A percentile compares a stretch with the other conserved stretches of the same genome.
phyloP scores from a whole-genome alignment of 192 early-diverging fungal genomes.

The Coemansia sp. region DNA sequence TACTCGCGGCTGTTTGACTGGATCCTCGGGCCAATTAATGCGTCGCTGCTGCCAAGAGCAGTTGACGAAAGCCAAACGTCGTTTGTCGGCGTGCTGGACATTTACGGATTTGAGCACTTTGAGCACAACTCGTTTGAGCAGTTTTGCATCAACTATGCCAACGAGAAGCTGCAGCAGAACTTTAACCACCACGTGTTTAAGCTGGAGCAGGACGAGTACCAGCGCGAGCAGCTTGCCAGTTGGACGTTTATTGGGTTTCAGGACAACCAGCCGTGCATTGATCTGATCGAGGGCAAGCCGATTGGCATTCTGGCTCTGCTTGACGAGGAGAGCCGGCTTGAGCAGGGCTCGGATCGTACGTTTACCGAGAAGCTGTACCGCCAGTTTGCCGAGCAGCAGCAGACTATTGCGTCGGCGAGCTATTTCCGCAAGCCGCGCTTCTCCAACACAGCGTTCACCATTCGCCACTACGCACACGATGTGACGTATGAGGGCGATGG shows the following conservation, averaged over 20 bases:
- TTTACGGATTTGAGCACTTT: slow-evolving; percentile 77
- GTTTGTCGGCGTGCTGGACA: slow-evolving; percentile 85
- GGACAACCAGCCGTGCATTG: slow-evolving; percentile 98
- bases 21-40: slow-evolving; percentile 80
- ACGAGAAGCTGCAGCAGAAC: slow-evolving; percentile 83
- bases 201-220: slow-evolving; percentile 74
- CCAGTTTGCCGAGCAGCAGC: slow-evolving; percentile 27
- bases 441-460: slow-evolving; percentile 84
- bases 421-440: slow-evolving; percentile 93
- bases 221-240: slow-evolving; percentile 81
- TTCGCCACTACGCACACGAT: slow-evolving; percentile 93
- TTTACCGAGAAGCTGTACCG: slow-evolving; percentile 54
- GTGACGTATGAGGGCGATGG: slow-evolving; percentile 95
- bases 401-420: slow-evolving; percentile 6
- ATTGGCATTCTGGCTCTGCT: slow-evolving; percentile 89
- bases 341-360: slow-evolving; percentile 51
- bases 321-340: slow-evolving; percentile 71
- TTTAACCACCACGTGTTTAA: slow-evolving; percentile 74
- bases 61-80: slow-evolving; percentile 60
- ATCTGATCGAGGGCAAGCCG: slow-evolving; percentile 92
- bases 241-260: slow-evolving; percentile 99
- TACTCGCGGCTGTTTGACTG: slow-evolving; percentile 82
- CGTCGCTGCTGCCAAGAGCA: slow-evolving; percentile 59
- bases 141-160: slow-evolving; percentile 86
- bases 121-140: slow-evolving; percentile 61